Evolutionary conservation across 139 green algal genomes (phyloP), one percentile per base, ranked within the genome.

Genomic region (Chlorella sp.): DNA sequence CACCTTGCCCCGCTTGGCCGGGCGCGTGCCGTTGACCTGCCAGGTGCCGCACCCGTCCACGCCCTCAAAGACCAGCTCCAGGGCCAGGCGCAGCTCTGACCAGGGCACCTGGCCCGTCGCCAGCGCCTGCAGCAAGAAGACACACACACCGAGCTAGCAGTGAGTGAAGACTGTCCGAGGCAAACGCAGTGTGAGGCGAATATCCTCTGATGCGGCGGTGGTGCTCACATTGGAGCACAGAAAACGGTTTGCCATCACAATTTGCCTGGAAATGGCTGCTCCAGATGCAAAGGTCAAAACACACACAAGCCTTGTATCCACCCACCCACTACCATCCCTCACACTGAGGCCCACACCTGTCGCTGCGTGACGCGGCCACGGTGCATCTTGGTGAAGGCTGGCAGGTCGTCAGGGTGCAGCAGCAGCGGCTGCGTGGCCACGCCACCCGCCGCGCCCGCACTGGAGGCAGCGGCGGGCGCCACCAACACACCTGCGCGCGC

Each of bases 11-110:
- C 31, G 27, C 62, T 67, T 51, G 33, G 31, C 23, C 32, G 24
- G 22, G 2, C 17, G 32, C 5, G 5, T 17, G 62, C 62, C 62
- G 29, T 20, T 68, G 62, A 68, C 30, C 5, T 4, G 67, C 49
- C 83, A 27, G 29, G 64, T 33, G 27, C 73, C 78, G 0, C 35
- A 61, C 22, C 73, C 89, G 32, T 94, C 82, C 32, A 92, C 83
- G 3, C 92, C 92, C 80, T 97, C 92, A 85, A 97, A 96, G 85
- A 94, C 87, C 27, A 96, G 74, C 81, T 97, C 92, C 69, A 97
- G 77, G 29, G 91, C 88, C 36, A 97, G 79, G 5, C 90, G 87
- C 63, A 76, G 31, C 1, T 71, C 80, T 14, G 83, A 74, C 63
- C 94, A 96, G 26, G 89, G 82, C 51, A 29, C n/a, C 26, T 71